Percentiles rank a stretch among this genome's conserved stretches.
phyloP scores from a whole-genome alignment of 345 rosid genomes.

The Gossypium raimondii region DNA sequence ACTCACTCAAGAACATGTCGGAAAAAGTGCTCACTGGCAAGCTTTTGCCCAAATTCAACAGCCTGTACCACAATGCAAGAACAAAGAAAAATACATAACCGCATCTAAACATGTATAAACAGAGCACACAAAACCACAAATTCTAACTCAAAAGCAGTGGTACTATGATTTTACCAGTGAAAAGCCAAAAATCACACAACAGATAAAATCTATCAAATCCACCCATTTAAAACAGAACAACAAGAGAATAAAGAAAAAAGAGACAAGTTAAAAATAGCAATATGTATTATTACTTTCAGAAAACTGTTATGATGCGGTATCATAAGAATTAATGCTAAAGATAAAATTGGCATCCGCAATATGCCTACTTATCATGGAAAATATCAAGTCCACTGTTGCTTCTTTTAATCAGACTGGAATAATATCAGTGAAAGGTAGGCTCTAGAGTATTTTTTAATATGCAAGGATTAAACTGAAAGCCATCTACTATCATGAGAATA shows the following conservation, averaged over 20 bases:
- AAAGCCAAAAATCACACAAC: neutral
- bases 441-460: neutral
- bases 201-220: neutral
- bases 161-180: neutral
- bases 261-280: neutral
- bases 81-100: neutral
- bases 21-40: slow-evolving; percentile 68
- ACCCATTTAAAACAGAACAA: neutral
- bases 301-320: neutral
- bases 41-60: slow-evolving; percentile 73
- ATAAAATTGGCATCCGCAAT: neutral
- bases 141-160: neutral
- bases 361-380: neutral
- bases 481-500: neutral
- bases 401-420: neutral
- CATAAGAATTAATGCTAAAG: neutral
- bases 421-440: neutral
- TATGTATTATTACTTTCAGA: neutral
- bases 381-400: no score
- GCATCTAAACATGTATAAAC: slow-evolving; percentile 2
- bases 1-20: slow-evolving; percentile 74
- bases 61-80: slow-evolving; percentile 43
- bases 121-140: neutral
- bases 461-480: slow-evolving; percentile 8
- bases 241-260: neutral